A percentile compares a stretch with the other conserved stretches of the same genome.
These are phyloP conservation scores for Ocimum tenuiflorum DNA, from an alignment of 257 asterid species.

Conservation along the genomic window DNA sequence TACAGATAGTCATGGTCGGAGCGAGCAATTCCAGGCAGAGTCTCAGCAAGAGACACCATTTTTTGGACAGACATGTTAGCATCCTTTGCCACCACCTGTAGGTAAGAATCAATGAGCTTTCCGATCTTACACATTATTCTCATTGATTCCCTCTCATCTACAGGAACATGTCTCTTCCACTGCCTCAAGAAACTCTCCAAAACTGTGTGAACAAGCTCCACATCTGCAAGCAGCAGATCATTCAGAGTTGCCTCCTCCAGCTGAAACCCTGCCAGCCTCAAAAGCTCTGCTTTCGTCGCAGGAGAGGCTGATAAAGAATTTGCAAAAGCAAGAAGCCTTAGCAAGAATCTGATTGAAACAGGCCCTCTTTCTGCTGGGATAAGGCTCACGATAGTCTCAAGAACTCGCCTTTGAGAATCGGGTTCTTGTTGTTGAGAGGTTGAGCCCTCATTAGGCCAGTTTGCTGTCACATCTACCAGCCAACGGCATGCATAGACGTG, in stretches of 20 bases:
- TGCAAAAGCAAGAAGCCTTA: slow-evolving; percentile 42
- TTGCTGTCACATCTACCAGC: slow-evolving; percentile 38
- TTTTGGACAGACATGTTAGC: slow-evolving; percentile 34
- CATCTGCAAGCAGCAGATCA: slow-evolving; percentile 44
- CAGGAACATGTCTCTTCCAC: slow-evolving; percentile 35
- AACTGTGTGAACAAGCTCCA: slow-evolving; percentile 45
- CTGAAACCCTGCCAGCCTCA: slow-evolving; percentile 49
- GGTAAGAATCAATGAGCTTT: slow-evolving; percentile 54
- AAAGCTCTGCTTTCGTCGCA: slow-evolving; percentile 48
- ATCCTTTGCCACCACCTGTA: slow-evolving; percentile 52
- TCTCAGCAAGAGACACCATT: slow-evolving; percentile 48
- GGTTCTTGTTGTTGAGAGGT: slow-evolving; percentile 15
- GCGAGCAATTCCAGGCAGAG: slow-evolving; percentile 59
- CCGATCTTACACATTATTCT: slow-evolving; percentile 32
- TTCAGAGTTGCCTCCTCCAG: slow-evolving; percentile 49
- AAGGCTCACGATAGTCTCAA: slow-evolving; percentile 54
- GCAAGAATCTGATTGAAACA: slow-evolving; percentile 57
- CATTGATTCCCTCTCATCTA: slow-evolving; percentile 26
- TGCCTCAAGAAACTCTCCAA: slow-evolving; percentile 53
- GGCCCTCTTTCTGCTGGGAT: slow-evolving; percentile 60
- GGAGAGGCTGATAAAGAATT: slow-evolving; percentile 39
- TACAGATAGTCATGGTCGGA: slow-evolving; percentile 59
- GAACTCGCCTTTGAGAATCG: slow-evolving; percentile 30
- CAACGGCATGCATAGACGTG: slow-evolving; percentile 67
- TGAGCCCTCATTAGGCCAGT: slow-evolving; percentile 26